These are phyloP conservation scores for Carex cristatella DNA, from an alignment of 176 grass and related monocot genomes.

Conservation along the genomic window DNA sequence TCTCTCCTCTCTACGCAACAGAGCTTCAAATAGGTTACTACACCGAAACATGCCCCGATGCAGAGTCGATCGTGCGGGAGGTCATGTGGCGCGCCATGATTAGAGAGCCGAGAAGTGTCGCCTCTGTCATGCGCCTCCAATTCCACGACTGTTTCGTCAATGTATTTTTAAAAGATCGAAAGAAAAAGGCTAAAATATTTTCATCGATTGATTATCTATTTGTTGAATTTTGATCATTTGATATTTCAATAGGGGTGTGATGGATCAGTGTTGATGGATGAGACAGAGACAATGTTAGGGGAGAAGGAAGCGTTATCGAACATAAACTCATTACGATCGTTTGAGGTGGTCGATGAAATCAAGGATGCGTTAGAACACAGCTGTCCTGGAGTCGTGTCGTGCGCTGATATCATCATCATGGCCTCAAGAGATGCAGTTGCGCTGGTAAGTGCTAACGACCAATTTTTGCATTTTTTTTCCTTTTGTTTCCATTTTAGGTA, in stretches of 20 bases:
- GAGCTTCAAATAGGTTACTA: conserved; percentile 71
- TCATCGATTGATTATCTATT: background rate
- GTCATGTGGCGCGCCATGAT: conserved; percentile 43
- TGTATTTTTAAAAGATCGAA: conserved; percentile 10
- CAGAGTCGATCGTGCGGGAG: conserved; percentile 57
- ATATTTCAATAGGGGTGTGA: conserved; percentile 57
- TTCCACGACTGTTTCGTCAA: conserved; percentile 99
- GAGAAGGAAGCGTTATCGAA: conserved; percentile 90
- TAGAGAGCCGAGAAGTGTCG: conserved; percentile 62
- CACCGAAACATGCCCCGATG: conserved; percentile 59
- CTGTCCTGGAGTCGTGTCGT: conserved; percentile 63
- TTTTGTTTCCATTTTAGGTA: background rate
- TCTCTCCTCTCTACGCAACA: conserved; percentile 6
- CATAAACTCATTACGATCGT: conserved; percentile 78
- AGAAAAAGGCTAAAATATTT: background rate
- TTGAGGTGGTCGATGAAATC: conserved; percentile 72
- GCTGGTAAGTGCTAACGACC: conserved; percentile 38
- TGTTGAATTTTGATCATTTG: background rate
- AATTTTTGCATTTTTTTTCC: background rate
- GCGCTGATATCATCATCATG: conserved; percentile 51
- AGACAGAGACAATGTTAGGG: conserved; percentile 52
- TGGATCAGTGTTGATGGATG: conserved; percentile 83
- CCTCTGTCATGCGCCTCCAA: conserved; percentile 96
- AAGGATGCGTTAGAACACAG: conserved; percentile 61
- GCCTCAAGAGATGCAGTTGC: conserved; percentile 57